A percentile compares a stretch with the other conserved stretches of the same genome.
These are phyloP conservation scores for Murraya paniculata DNA, from an alignment of 345 rosid genomes.

Conservation along the genomic window DNA sequence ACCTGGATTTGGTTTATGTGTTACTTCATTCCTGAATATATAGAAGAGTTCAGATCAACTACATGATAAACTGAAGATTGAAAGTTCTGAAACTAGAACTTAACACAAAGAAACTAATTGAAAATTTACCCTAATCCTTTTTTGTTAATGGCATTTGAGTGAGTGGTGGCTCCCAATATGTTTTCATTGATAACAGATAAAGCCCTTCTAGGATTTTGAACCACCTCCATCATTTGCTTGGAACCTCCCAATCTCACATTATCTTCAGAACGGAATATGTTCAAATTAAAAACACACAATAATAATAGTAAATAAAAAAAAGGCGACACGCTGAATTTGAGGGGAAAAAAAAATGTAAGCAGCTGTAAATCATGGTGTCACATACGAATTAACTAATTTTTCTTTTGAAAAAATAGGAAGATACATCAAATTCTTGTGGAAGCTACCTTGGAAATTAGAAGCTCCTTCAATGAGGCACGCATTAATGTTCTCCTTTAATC, in stretches of 20 bases:
- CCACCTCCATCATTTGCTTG: constrained; percentile 25
- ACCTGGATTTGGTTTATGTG: neutral
- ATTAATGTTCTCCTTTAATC: constrained; percentile 71
- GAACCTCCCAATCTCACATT: constrained; percentile 9
- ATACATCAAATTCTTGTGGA: neutral
- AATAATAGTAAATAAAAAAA: neutral
- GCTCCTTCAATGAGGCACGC: constrained; percentile 9
- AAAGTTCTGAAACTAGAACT: neutral
- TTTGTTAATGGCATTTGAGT: constrained; percentile 65
- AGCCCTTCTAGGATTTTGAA: constrained; percentile 61
- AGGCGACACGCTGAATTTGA: neutral
- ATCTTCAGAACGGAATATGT: neutral
- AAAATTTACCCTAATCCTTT: constrained; percentile 51
- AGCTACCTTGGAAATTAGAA: constrained; percentile 41
- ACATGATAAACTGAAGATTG: neutral
- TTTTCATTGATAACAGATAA: constrained; percentile 63
- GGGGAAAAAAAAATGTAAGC: too few relatives aligned
- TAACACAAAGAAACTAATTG: neutral
- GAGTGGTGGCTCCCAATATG: constrained; percentile 47
- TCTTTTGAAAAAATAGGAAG: neutral
- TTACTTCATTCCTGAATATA: neutral
- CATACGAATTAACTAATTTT: too few relatives aligned
- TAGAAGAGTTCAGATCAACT: neutral
- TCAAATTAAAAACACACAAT: neutral
- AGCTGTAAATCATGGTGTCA: neutral